phyloP scores from a whole-genome alignment of 306 rosid genomes.

The Acacia acuminata region DNA sequence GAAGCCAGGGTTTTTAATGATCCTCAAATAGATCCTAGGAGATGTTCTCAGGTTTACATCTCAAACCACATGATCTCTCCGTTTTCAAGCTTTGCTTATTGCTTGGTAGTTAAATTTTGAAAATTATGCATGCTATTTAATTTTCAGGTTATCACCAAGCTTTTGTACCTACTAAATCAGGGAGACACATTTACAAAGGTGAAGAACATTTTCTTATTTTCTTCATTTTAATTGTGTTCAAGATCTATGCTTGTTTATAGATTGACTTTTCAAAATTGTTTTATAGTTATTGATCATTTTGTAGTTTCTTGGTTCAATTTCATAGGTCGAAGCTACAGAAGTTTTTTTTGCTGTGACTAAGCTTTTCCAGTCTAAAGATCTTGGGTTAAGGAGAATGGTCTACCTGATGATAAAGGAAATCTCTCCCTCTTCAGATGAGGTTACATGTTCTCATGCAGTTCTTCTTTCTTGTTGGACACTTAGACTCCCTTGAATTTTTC shows the following conservation, averaged over 20 bases:
- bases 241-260: constrained; percentile 35
- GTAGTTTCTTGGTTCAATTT: constrained; percentile 28
- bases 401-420: constrained; percentile 93
- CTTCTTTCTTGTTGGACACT: constrained; percentile 24
- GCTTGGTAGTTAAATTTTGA: constrained; percentile 34
- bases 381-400: constrained; percentile 98
- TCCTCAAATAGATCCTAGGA: constrained; percentile 94
- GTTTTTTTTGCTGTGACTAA: constrained; percentile 98
- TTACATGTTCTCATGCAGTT: constrained; percentile 27
- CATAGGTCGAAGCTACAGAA: constrained; percentile 91
- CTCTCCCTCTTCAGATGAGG: constrained; percentile 99
- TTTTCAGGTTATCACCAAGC: constrained; percentile 91
- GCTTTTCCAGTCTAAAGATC: constrained; percentile 95
- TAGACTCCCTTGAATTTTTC: background rate
- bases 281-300: constrained; percentile 23
- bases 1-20: constrained; percentile 98
- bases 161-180: constrained; percentile 90
- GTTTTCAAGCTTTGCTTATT: constrained; percentile 26
- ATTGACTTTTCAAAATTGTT: constrained; percentile 2
- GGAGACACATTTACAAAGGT: constrained; percentile 98
- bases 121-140: background rate
- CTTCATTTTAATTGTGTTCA: constrained; percentile 2
- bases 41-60: constrained; percentile 90
- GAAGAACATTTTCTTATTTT: background rate
- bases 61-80: constrained; percentile 8